Conservation (phyloP, 352 stramenopile species). For the Phytopythium ostracodes region DNA sequence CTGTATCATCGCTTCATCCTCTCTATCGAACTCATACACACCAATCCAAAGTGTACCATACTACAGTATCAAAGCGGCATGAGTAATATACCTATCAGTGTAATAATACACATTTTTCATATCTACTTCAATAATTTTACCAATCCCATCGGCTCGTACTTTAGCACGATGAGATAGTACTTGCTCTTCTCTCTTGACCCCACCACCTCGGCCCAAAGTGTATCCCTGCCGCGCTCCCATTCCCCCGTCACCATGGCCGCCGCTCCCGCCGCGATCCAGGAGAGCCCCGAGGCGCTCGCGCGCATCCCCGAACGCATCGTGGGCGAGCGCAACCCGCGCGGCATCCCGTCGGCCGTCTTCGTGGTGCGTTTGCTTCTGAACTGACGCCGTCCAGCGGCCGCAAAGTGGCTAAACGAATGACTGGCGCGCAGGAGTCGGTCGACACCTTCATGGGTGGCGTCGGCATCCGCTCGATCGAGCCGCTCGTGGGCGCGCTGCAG, state of each 20-base stretch:
- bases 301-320: slow-evolving; percentile 72
- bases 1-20: too few species aligned
- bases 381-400: neutral
- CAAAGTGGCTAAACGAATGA: neutral
- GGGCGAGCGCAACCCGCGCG: slow-evolving; percentile 72
- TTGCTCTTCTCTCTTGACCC: too few species aligned
- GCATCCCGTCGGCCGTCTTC: slow-evolving; percentile 77
- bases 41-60: too few species aligned
- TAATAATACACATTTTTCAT: too few species aligned
- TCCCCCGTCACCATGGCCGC: slow-evolving; percentile 12
- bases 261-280: slow-evolving; percentile 33
- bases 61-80: too few species aligned
- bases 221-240: too few species aligned
- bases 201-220: too few species aligned
- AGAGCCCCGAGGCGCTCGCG: slow-evolving; percentile 65
- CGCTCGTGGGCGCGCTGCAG: slow-evolving; percentile 74
- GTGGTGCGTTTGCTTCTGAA: slow-evolving; percentile 33
- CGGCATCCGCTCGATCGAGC: slow-evolving; percentile 60
- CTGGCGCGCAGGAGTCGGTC: slow-evolving; percentile 45
- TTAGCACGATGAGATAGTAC: too few species aligned
- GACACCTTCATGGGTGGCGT: slow-evolving; percentile 63
- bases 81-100: too few species aligned
- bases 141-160: too few species aligned
- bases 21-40: too few species aligned
- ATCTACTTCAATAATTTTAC: too few species aligned